Conservation (phyloP, 2,329 filamentous ascomycete species). For the Shiraia sp. region DNA sequence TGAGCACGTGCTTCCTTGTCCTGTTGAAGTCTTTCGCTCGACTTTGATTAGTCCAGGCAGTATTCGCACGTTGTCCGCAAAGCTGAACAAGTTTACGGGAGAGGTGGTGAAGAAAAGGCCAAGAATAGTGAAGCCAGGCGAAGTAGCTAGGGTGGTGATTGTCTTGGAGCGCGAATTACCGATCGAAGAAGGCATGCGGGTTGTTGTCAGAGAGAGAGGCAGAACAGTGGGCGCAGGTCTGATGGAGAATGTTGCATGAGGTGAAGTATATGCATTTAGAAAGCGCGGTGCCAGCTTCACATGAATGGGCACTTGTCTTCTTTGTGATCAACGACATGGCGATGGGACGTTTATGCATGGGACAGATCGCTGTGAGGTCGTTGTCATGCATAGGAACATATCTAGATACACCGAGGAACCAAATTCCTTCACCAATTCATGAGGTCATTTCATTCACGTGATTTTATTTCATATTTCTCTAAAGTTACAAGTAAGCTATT, state of each 20-base stretch:
- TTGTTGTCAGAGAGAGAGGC: slow-evolving; percentile 80
- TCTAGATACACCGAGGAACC: background rate
- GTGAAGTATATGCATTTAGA: too few species aligned
- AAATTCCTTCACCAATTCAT: too few species aligned
- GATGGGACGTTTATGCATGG: too few species aligned
- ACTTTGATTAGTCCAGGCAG: slow-evolving; percentile 77
- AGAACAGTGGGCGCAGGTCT: slow-evolving; percentile 87
- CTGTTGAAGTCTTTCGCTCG: slow-evolving; percentile 85
- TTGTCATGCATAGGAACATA: too few species aligned
- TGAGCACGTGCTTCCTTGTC: slow-evolving; percentile 85
- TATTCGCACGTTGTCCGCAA: slow-evolving; percentile 71
- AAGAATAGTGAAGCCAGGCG: slow-evolving; percentile 77
- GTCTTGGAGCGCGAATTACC: slow-evolving; percentile 75
- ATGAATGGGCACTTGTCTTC: too few species aligned
- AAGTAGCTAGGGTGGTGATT: slow-evolving; percentile 75
- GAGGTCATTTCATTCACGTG: too few species aligned
- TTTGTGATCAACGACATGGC: too few species aligned
- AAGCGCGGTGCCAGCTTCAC: too few species aligned
- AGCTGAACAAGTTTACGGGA: slow-evolving; percentile 78
- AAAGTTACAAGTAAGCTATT: too few species aligned
- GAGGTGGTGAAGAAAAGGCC: slow-evolving; percentile 80
- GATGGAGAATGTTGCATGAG: slow-evolving; percentile 60
- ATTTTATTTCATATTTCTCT: too few species aligned
- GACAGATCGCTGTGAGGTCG: too few species aligned
- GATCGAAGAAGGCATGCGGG: slow-evolving; percentile 75